Percentiles rank a stretch among this genome's conserved stretches.
Evolutionary conservation across 768 basidiomycete genomes (phyloP).

Genomic region (Mrakia blollopis): DNA sequence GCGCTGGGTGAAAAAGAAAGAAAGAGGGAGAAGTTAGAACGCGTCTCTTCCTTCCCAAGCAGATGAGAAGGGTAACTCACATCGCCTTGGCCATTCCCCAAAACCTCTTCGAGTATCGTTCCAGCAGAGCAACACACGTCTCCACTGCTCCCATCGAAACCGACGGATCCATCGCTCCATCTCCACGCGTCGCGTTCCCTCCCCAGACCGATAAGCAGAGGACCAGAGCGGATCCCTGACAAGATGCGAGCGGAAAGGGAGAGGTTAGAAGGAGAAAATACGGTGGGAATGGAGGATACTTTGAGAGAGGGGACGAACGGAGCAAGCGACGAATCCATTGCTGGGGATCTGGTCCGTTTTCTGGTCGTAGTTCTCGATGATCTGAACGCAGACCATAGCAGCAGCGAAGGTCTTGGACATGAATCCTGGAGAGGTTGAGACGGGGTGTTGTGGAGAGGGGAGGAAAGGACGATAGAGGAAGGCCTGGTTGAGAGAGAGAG

Average conservation of each 20-base stretch:
- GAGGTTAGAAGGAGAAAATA: background rate
- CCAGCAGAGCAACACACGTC: background rate
- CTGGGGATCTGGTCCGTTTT: background rate
- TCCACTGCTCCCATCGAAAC: background rate
- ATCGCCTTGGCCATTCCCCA: background rate
- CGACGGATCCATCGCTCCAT: background rate
- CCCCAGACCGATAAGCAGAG: background rate
- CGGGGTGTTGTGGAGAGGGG: background rate
- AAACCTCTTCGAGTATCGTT: background rate
- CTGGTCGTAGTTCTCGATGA: background rate
- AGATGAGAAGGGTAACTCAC: background rate
- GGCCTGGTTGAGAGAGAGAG: background rate
- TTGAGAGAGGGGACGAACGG: background rate
- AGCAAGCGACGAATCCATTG: background rate
- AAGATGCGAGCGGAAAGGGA: background rate
- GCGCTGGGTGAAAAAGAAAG: background rate
- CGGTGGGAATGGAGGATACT: background rate
- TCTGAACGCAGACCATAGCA: background rate
- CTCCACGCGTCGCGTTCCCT: background rate
- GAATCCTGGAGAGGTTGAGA: background rate
- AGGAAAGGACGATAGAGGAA: background rate
- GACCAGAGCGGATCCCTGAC: background rate
- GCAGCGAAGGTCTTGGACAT: background rate
- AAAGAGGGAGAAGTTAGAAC: background rate
- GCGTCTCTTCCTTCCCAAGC: background rate